phyloP scores from a whole-genome alignment of 2,329 filamentous ascomycete species.

The Cadophora malorum region DNA sequence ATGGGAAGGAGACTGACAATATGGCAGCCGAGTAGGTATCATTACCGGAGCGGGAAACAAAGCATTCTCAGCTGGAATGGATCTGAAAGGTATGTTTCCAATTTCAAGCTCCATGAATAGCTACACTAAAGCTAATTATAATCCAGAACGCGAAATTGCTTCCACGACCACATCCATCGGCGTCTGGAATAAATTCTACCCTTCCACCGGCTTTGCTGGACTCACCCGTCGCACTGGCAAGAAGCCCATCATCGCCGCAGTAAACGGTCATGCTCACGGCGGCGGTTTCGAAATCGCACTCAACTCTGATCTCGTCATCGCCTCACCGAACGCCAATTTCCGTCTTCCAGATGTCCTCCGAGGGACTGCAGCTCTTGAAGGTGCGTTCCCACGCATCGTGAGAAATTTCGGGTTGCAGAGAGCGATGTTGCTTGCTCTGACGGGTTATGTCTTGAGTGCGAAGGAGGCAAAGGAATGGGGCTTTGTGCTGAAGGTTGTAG shows the following conservation, averaged over 20 bases:
- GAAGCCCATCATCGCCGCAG: slow-evolving; percentile 65
- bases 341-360: slow-evolving; percentile 64
- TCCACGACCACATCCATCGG: background rate
- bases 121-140: background rate
- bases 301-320: slow-evolving; percentile 64
- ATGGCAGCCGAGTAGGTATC: slow-evolving; percentile 49
- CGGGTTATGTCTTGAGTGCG: slow-evolving; percentile 52
- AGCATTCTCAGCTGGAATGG: slow-evolving; percentile 62
- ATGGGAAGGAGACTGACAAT: background rate
- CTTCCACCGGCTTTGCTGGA: slow-evolving; percentile 59
- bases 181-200: slow-evolving; percentile 44
- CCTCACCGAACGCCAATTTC: slow-evolving; percentile 58
- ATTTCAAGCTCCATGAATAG: background rate
- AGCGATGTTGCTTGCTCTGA: slow-evolving; percentile 30
- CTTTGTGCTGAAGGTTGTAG: slow-evolving; percentile 39
- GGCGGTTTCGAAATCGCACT: slow-evolving; percentile 60
- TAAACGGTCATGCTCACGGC: slow-evolving; percentile 63
- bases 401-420: slow-evolving; percentile 54
- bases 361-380: slow-evolving; percentile 63
- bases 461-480: slow-evolving; percentile 45
- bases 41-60: slow-evolving; percentile 59
- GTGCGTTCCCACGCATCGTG: slow-evolving; percentile 51
- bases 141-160: slow-evolving; percentile 6
- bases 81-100: slow-evolving; percentile 50
- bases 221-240: slow-evolving; percentile 62